Base-by-base conservation (phyloP, 306 rosid species). In the Acacia acuminata region DNA sequence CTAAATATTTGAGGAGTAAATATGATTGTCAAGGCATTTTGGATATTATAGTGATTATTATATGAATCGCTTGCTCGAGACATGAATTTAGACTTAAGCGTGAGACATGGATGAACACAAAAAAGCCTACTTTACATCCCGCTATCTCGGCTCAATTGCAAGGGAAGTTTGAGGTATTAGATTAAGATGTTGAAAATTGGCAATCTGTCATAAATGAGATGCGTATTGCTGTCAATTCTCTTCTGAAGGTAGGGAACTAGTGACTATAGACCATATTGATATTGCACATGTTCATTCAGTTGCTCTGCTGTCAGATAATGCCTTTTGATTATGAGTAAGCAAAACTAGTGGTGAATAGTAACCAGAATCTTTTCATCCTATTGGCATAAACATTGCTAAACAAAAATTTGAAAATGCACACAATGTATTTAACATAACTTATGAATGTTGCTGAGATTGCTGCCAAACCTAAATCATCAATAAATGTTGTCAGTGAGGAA, bases 121-220 rank as follows among this genome's bases (percentile, higher is more conserved):
- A 90, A 92, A 94, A 27, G 79, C 97, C 98, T 63, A 90, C 79
- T 76, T 61, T 91, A 73, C 97, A 90, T 84, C 87, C 94, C 72
- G 83, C 88, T 67, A 75, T 89, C 81, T 76, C 91, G 43, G 81
- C 83, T 19, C 92, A 89, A 50, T 77, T 94, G 84, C 83, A 87
- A 74, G 91, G 83, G 58, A 89, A 84, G 48, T 72, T 71, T 38
- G 97, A 92, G 78, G 74, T 75, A 48, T 75, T 87, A 10, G 92
- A 90, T 79, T 53, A n/a, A 53, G 96, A 88, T 79, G 82, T 91
- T 66, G 94, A 91, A 83, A 82, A 88, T 80, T 27, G 0, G 27
- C 0, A 27, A 27, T 27, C 90, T 78, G 87, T 92, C 76, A 91
- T 92, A 86, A 88, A 84, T 79, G 98, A 92, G 90, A 79, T 90